Conservation (phyloP, 2,329 filamentous ascomycete species). For the Aschersonia sp. region DNA sequence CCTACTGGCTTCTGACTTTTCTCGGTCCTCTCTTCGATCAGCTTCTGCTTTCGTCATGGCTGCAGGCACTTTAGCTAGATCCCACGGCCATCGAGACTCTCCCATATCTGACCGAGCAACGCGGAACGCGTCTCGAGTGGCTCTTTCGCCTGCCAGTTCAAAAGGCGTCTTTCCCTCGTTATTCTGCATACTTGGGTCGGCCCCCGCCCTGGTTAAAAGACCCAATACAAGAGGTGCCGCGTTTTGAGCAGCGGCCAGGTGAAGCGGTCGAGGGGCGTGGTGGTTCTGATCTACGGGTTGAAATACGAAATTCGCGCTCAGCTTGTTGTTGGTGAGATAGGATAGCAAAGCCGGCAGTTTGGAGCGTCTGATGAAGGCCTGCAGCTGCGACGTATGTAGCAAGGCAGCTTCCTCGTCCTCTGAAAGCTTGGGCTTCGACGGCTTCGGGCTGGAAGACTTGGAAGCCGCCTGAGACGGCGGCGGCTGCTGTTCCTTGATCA, state of each 20-base stretch:
- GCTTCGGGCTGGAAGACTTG: slow-evolving; percentile 29
- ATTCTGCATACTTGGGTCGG: slow-evolving; percentile 59
- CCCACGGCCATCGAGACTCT: slow-evolving; percentile 67
- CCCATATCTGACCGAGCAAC: slow-evolving; percentile 73
- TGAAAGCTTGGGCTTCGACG: slow-evolving; percentile 48
- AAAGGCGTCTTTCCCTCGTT: slow-evolving; percentile 73
- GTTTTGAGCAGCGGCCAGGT: slow-evolving; percentile 74
- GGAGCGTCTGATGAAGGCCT: slow-evolving; percentile 74
- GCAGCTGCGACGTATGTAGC: slow-evolving; percentile 79
- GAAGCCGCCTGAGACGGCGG: slow-evolving; percentile 18
- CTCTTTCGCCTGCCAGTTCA: slow-evolving; percentile 71
- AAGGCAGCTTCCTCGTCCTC: slow-evolving; percentile 74
- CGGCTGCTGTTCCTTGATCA: slow-evolving; percentile 24
- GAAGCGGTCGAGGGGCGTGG: slow-evolving; percentile 71
- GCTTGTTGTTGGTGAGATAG: slow-evolving; percentile 64
- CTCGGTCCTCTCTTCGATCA: slow-evolving; percentile 52
- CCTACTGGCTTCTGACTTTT: slow-evolving; percentile 52
- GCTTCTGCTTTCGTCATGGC: slow-evolving; percentile 58
- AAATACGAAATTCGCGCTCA: slow-evolving; percentile 63
- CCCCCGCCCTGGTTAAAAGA: slow-evolving; percentile 58
- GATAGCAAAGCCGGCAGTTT: slow-evolving; percentile 78
- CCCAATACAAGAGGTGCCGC: slow-evolving; percentile 63
- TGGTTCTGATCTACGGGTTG: slow-evolving; percentile 57
- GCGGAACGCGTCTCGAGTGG: slow-evolving; percentile 82
- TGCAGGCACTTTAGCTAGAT: slow-evolving; percentile 55